Base-by-base conservation (phyloP, 192 early-diverging fungal species). In the Endogone sp. region DNA sequence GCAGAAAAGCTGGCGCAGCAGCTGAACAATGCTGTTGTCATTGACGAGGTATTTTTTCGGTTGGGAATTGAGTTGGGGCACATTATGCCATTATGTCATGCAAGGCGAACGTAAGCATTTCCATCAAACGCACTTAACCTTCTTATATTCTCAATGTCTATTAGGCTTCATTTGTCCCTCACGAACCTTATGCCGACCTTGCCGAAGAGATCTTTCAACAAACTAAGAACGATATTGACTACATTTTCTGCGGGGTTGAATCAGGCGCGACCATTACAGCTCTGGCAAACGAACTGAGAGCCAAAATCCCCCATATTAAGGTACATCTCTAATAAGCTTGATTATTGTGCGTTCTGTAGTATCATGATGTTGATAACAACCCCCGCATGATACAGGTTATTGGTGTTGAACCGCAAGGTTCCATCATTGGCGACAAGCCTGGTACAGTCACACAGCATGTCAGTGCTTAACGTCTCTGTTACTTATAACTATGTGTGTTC, bases 361-460 rank as follows among this genome's bases (percentile, higher is more conserved):
- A n/a, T n/a, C n/a, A n/a, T n/a, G n/a, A n/a, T n/a, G n/a, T n/a
- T n/a, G n/a, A n/a, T n/a, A n/a, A n/a, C n/a, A n/a, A n/a, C n/a
- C n/a, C n/a, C n/a, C n/a, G n/a, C n/a, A n/a, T n/a, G n/a, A n/a
- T n/a, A 29, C 71, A 86, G 77, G 77, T 86, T 0, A 79, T 92
- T 57, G 91, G 85, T 20, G 90, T 93, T 3, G 91, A 93, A 74
- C 91, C 91, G 2, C 70, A 79, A 20, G 81, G 86, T 64, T 90
- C 88, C 6, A 82, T 81, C 22, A 77, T 91, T 27, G 71, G 82
- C 64, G 80, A 80, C 54, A 66, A 66, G 68, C 9, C 22, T 23
- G 62, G 1, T 29, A n/a, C 22, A 10, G 59, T 22, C 59, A 49
- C 37, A 49, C 37, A 6, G 16, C 37, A 49, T 16, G 37, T 49